A percentile compares a stretch with the other conserved stretches of the same genome.
phyloP scores from a whole-genome alignment of 2,329 filamentous ascomycete species.

The Arthrinium phaeospermum region DNA sequence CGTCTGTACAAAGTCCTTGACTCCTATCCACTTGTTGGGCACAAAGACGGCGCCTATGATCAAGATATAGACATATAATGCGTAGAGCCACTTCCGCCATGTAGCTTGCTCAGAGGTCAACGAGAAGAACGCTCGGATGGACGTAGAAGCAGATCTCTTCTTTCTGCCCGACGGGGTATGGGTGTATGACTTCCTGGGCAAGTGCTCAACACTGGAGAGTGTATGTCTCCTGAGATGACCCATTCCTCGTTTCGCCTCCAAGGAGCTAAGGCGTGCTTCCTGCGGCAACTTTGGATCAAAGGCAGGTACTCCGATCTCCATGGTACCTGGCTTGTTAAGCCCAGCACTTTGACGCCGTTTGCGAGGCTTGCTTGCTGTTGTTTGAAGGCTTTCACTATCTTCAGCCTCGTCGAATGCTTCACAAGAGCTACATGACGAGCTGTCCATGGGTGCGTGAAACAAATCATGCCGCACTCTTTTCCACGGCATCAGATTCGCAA shows the following conservation, averaged over 20 bases:
- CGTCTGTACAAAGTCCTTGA: constrained; percentile 71
- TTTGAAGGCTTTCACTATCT: constrained; percentile 31
- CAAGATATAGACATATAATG: constrained; percentile 74
- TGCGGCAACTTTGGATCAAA: background rate
- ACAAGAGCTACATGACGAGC: constrained; percentile 40
- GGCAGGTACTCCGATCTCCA: constrained; percentile 21
- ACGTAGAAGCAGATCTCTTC: constrained; percentile 68
- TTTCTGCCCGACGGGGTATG: constrained; percentile 68
- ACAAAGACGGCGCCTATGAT: constrained; percentile 70
- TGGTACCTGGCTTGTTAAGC: constrained; percentile 25
- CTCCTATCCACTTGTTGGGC: constrained; percentile 52
- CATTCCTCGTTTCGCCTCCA: constrained; percentile 25
- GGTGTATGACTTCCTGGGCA: constrained; percentile 46
- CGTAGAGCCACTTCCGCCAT: constrained; percentile 82
- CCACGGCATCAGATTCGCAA: constrained; percentile 51
- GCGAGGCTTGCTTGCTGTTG: constrained; percentile 23
- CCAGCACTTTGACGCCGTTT: constrained; percentile 29
- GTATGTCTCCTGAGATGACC: constrained; percentile 53
- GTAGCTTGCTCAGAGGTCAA: constrained; percentile 81
- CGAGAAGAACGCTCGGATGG: constrained; percentile 75
- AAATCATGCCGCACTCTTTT: constrained; percentile 51
- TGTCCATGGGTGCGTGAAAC: constrained; percentile 38
- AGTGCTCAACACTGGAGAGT: constrained; percentile 50
- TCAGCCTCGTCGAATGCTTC: constrained; percentile 39
- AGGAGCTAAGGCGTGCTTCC: constrained; percentile 21